These are phyloP conservation scores for Lanzia echinophila DNA, from an alignment of 2,329 filamentous ascomycete genomes.

Conservation along the genomic window DNA sequence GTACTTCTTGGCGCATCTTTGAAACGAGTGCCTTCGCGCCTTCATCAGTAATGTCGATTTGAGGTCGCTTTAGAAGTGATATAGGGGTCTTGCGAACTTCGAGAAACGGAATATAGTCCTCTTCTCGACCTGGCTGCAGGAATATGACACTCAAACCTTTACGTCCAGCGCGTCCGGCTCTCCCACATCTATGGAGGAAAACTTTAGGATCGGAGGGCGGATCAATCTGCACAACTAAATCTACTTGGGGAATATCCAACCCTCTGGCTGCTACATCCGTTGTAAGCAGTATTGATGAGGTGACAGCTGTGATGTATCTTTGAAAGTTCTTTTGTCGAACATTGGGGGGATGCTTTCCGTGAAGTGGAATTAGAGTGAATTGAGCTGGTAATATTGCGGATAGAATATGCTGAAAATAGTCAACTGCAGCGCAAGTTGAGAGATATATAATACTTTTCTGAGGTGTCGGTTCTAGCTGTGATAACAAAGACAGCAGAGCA, in stretches of 20 bases:
- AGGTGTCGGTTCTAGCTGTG: conserved; percentile 62
- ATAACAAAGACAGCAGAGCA: conserved; percentile 62
- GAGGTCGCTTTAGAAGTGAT: conserved; percentile 50
- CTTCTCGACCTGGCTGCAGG: conserved; percentile 76
- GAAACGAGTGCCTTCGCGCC: conserved; percentile 53
- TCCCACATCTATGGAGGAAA: conserved; percentile 87
- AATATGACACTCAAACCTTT: conserved; percentile 81
- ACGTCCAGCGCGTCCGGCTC: conserved; percentile 83
- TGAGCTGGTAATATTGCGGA: conserved; percentile 62
- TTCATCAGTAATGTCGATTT: conserved; percentile 49
- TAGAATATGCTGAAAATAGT: conserved; percentile 83
- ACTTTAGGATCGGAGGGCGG: conserved; percentile 83
- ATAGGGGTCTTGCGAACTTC: conserved; percentile 84
- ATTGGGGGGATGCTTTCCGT: conserved; percentile 86
- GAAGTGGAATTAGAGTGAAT: conserved; percentile 70
- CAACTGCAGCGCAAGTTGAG: conserved; percentile 88
- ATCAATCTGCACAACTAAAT: conserved; percentile 85
- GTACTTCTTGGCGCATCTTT: conserved; percentile 53
- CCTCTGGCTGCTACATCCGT: conserved; percentile 89
- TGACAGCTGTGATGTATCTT: conserved; percentile 67
- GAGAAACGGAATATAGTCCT: conserved; percentile 84
- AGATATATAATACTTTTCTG: conserved; percentile 87
- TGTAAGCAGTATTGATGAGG: conserved; percentile 76
- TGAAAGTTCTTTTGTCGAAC: conserved; percentile 84
- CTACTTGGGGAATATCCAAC: conserved; percentile 85